Evolutionary conservation across 352 stramenopile genomes (phyloP).

Genomic region (Phytophthora constricta): DNA sequence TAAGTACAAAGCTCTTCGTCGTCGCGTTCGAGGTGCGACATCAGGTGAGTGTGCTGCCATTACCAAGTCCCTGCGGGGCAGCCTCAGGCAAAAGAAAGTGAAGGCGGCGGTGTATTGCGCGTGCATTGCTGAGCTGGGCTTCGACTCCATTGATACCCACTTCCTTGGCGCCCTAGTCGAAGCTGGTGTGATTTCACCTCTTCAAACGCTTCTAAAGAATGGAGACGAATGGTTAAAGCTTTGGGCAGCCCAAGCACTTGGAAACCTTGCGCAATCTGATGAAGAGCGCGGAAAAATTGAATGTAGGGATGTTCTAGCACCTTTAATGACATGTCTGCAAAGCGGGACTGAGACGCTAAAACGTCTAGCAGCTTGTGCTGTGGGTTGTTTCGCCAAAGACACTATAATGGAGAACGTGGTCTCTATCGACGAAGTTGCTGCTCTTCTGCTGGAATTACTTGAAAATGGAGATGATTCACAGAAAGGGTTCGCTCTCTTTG

Average conservation of each 20-base stretch:
- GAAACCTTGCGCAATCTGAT: constrained; percentile 7
- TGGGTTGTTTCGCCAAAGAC: constrained; percentile 8
- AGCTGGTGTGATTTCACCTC: background rate
- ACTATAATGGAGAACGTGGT: constrained; percentile 1
- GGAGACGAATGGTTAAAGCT: constrained; percentile 4
- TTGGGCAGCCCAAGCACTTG: constrained; percentile 16
- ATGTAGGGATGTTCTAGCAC: constrained; percentile 1
- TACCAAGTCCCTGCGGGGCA: background rate
- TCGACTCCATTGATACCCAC: too few relatives aligned
- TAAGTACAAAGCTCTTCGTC: constrained; percentile 7
- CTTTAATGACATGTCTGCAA: constrained; percentile 5
- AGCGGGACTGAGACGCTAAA: constrained; percentile 8
- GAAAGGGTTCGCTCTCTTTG: constrained; percentile 7
- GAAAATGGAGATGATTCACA: constrained; percentile 9
- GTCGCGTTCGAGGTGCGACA: constrained; percentile 1
- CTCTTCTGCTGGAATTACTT: constrained; percentile 9
- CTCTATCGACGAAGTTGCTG: constrained; percentile 15
- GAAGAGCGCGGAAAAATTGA: constrained; percentile 8
- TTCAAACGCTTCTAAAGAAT: background rate
- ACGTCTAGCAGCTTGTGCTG: constrained; percentile 6
- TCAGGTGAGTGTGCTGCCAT: background rate
- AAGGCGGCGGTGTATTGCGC: constrained; percentile 5
- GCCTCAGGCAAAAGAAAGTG: background rate
- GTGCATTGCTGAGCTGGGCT: constrained; percentile 8
- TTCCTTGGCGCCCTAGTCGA: too few relatives aligned